phyloP scores from a whole-genome alignment of 108 stramenopile species.

The Cylindrotheca closterium region DNA sequence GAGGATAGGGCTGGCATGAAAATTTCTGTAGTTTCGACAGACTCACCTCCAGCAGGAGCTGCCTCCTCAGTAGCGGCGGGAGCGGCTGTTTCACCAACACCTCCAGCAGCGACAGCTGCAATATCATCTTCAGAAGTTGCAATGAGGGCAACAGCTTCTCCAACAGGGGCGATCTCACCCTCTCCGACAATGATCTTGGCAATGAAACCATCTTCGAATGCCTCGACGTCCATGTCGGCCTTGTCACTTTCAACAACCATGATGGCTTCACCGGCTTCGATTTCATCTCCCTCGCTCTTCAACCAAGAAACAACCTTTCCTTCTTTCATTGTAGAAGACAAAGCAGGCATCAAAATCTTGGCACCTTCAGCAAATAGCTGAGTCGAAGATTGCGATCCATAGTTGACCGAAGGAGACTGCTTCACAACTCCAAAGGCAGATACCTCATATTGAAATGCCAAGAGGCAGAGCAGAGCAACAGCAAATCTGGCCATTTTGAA shows the following conservation, averaged over 20 bases:
- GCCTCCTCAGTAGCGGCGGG: slow-evolving; percentile 17
- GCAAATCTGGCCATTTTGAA: slow-evolving; percentile 12
- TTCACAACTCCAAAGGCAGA: slow-evolving; percentile 26
- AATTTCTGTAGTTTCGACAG: slow-evolving; percentile 47
- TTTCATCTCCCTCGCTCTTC: slow-evolving; percentile 90
- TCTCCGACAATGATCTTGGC: slow-evolving; percentile 85
- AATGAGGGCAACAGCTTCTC: slow-evolving; percentile 80
- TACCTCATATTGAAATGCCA: slow-evolving; percentile 13
- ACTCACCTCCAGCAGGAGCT: slow-evolving; percentile 48
- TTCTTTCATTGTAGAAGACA: slow-evolving; percentile 97
- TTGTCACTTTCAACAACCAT: slow-evolving; percentile 93
- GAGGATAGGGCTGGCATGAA: slow-evolving; percentile 91
- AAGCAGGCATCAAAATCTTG: slow-evolving; percentile 93
- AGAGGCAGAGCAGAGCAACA: slow-evolving; percentile 6
- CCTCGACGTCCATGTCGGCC: slow-evolving; percentile 90
- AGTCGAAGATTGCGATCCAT: slow-evolving; percentile 7
- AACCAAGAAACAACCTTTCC: slow-evolving; percentile 95
- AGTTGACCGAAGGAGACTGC: too few species aligned
- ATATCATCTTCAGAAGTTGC: slow-evolving; percentile 66
- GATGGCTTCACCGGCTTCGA: slow-evolving; percentile 86
- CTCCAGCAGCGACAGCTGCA: slow-evolving; percentile 51
- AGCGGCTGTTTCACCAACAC: slow-evolving; percentile 33
- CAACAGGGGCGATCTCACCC: slow-evolving; percentile 80
- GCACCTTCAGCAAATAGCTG: slow-evolving; percentile 55
- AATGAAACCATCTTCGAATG: slow-evolving; percentile 88